These are phyloP conservation scores for Ophiostoma novo-ulmi DNA, from an alignment of 2,329 filamentous ascomycete genomes.

Conservation along the genomic window DNA sequence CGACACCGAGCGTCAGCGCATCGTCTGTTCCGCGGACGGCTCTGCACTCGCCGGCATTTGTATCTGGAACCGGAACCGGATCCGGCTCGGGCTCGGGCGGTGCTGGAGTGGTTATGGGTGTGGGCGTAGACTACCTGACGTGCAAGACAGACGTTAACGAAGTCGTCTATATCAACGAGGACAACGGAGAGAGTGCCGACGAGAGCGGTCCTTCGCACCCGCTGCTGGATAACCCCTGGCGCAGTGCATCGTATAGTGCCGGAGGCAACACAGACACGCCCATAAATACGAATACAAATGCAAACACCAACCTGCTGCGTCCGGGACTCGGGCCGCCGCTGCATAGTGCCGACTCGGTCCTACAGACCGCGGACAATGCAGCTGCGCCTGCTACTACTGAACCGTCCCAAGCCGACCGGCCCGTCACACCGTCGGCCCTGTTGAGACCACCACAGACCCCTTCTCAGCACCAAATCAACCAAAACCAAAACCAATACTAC, in stretches of 20 bases:
- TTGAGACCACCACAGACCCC: constrained; percentile 23
- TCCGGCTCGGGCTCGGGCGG: neutral
- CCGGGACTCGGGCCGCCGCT: constrained; percentile 25
- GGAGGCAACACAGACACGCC: neutral
- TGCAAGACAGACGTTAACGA: neutral
- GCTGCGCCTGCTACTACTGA: constrained; percentile 19
- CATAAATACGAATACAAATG: constrained; percentile 25
- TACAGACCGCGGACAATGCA: constrained; percentile 13
- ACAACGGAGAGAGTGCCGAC: constrained; percentile 15
- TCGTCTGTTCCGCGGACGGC: constrained; percentile 19
- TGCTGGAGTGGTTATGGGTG: neutral
- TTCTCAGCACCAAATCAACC: neutral
- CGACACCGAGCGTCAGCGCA: constrained; percentile 25
- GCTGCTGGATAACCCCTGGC: constrained; percentile 44
- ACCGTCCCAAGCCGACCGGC: constrained; percentile 27
- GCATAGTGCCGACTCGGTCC: constrained; percentile 32
- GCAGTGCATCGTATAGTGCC: constrained; percentile 22
- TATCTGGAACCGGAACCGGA: neutral
- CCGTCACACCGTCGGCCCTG: constrained; percentile 30
- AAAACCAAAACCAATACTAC: neutral
- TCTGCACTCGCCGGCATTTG: constrained; percentile 17
- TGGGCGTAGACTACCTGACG: constrained; percentile 16
- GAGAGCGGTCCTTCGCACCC: constrained; percentile 32
- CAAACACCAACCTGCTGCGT: constrained; percentile 7
- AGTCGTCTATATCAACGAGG: neutral